phyloP scores from a whole-genome alignment of 768 basidiomycete genomes.

The Agaricus sinodeliciosus region DNA sequence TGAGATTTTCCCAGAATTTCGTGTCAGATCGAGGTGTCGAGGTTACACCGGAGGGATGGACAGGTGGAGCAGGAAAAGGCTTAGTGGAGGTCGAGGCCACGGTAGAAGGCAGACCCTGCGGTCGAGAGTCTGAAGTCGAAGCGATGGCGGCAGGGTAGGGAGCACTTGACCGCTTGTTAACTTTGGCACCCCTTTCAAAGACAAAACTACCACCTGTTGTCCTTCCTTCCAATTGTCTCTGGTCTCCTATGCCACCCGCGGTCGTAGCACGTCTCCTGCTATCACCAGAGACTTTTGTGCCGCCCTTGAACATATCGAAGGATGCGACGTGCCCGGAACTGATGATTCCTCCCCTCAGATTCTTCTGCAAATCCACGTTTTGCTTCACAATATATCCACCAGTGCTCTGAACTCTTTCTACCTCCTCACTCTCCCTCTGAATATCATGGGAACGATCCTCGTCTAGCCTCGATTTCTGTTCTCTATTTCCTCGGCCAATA shows the following conservation, averaged over 20 bases:
- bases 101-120: background rate
- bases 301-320: background rate
- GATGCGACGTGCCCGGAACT: background rate
- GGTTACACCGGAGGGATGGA: background rate
- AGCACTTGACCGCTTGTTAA: constrained; percentile 16
- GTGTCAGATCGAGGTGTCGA: background rate
- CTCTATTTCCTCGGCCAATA: constrained; percentile 2
- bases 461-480: constrained; percentile 18
- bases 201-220: background rate
- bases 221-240: background rate
- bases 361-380: constrained; percentile 4
- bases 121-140: background rate
- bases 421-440: constrained; percentile 12
- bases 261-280: background rate
- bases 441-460: constrained; percentile 17
- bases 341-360: constrained; percentile 2
- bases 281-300: background rate
- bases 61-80: background rate
- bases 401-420: constrained; percentile 9
- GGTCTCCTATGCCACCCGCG: background rate
- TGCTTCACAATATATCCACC: constrained; percentile 5
- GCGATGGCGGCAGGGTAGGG: constrained; percentile 2
- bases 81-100: background rate
- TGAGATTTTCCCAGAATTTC: constrained; percentile 3
- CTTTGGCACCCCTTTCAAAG: constrained; percentile 7